phyloP scores from a whole-genome alignment of 2,329 filamentous ascomycete genomes.

The Penicillium sp. region DNA sequence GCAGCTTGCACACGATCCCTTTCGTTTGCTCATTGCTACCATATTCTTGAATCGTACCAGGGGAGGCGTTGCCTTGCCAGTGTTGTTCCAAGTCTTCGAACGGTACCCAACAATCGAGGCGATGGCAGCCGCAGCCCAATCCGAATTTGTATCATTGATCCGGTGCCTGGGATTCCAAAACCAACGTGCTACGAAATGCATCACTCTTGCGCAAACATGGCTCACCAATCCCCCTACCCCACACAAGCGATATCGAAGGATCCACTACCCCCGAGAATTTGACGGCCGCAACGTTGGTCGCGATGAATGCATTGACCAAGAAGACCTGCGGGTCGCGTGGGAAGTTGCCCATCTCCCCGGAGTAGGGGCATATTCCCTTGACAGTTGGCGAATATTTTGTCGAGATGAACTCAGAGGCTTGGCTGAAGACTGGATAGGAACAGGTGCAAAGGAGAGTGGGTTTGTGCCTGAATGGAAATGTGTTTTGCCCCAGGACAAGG shows the following conservation, averaged over 20 bases:
- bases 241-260: conserved; percentile 58
- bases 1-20: conserved; percentile 71
- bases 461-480: conserved; percentile 92
- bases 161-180: conserved; percentile 70
- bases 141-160: conserved; percentile 65
- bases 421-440: conserved; percentile 67
- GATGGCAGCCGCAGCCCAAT: conserved; percentile 60
- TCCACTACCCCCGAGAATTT: conserved; percentile 56
- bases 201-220: conserved; percentile 72
- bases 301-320: conserved; percentile 52
- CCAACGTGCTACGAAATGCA: conserved; percentile 67
- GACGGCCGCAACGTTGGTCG: conserved; percentile 53
- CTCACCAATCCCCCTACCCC: conserved; percentile 62
- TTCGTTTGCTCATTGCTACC: conserved; percentile 77
- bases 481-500: conserved; percentile 80
- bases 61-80: conserved; percentile 72
- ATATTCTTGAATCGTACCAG: conserved; percentile 83
- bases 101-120: conserved; percentile 67
- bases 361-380: conserved; percentile 75
- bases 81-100: conserved; percentile 69
- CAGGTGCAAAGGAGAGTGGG: conserved; percentile 42
- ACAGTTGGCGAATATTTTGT: conserved; percentile 94
- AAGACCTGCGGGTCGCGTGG: conserved; percentile 62
- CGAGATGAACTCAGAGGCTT: conserved; percentile 72
- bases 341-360: conserved; percentile 85